phyloP scores from a whole-genome alignment of 768 basidiomycete genomes.

The Cyclocybe cylindracea region DNA sequence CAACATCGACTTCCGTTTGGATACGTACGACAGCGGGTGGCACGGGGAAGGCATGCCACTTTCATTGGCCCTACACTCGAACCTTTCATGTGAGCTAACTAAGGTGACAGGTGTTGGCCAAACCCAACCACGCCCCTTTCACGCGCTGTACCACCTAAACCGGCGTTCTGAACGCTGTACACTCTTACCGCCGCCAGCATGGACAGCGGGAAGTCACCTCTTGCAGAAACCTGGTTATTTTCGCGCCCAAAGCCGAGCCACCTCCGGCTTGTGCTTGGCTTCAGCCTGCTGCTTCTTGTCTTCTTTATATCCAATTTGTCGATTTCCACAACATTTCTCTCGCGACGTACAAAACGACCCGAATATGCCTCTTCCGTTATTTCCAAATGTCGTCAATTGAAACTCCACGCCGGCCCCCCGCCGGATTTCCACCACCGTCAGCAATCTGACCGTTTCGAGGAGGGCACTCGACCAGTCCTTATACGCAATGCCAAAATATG shows the following conservation, averaged over 20 bases:
- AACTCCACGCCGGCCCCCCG: constrained; percentile 42
- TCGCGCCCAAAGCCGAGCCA: neutral
- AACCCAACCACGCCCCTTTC: too few relatives aligned
- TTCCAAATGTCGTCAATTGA: constrained; percentile 44
- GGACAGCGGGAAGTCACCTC: too few relatives aligned
- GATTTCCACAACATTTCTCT: neutral
- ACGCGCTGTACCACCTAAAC: too few relatives aligned
- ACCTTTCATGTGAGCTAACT: too few relatives aligned
- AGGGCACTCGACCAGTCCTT: constrained; percentile 61
- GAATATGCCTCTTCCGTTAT: constrained; percentile 31
- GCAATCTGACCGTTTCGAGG: constrained; percentile 65
- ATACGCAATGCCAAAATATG: constrained; percentile 81
- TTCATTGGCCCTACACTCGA: too few relatives aligned
- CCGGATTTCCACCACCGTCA: constrained; percentile 47
- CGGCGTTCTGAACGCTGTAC: too few relatives aligned
- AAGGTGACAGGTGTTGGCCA: too few relatives aligned
- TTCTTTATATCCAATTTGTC: neutral
- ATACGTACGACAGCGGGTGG: too few relatives aligned
- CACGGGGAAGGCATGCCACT: too few relatives aligned
- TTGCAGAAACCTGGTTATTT: too few relatives aligned
- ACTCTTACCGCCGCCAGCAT: too few relatives aligned
- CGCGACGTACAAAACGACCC: constrained; percentile 8
- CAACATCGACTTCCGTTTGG: too few relatives aligned
- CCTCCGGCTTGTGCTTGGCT: neutral
- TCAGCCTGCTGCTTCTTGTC: constrained; percentile 3